Percentiles rank a stretch among this genome's conserved stretches.
phyloP scores from a whole-genome alignment of 2,329 filamentous ascomycete species.

The Pezizomycotina sp. region DNA sequence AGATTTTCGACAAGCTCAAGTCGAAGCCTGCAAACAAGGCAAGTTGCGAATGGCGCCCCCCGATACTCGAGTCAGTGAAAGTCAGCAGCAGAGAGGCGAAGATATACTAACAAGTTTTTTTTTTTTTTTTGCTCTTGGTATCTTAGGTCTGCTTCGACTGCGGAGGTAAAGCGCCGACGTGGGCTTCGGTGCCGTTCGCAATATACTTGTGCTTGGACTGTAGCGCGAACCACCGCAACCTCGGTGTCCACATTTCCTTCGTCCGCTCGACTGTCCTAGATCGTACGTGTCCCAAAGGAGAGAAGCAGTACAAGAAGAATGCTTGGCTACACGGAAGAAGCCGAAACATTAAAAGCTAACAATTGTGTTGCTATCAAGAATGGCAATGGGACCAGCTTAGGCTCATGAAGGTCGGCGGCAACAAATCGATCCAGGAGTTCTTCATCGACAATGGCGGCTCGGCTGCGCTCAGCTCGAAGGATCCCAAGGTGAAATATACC shows the following conservation, averaged over 20 bases:
- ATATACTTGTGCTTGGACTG: slow-evolving; percentile 98
- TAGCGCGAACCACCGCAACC: slow-evolving; percentile 88
- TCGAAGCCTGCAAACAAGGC: slow-evolving; percentile 90
- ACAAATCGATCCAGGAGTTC: slow-evolving; percentile 94
- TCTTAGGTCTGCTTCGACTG: slow-evolving; percentile 99
- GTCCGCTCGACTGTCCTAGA: slow-evolving; percentile 96
- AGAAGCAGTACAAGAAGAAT: not conserved
- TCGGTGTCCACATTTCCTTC: slow-evolving; percentile 97
- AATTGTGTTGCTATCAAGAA: slow-evolving; percentile 39
- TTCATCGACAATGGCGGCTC: slow-evolving; percentile 94
- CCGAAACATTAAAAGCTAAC: not conserved
- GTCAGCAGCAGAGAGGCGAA: slow-evolving; percentile 20
- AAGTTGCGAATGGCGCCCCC: slow-evolving; percentile 29
- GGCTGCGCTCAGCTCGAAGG: slow-evolving; percentile 87
- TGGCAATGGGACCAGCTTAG: slow-evolving; percentile 99
- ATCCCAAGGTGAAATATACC: slow-evolving; percentile 91
- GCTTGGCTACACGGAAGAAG: slow-evolving; percentile 2
- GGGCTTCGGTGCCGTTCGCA: slow-evolving; percentile 91
- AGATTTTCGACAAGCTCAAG: slow-evolving; percentile 96
- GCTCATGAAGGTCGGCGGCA: slow-evolving; percentile 94
- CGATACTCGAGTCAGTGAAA: slow-evolving; percentile 5
- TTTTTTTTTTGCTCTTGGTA: slow-evolving; percentile 19
- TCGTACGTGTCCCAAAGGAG: slow-evolving; percentile 52
- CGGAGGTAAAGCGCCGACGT: slow-evolving; percentile 91
- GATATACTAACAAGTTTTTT: slow-evolving; percentile 14